Evolutionary conservation across 257 asterid species (phyloP).

Genomic region (Avicennia marina): DNA sequence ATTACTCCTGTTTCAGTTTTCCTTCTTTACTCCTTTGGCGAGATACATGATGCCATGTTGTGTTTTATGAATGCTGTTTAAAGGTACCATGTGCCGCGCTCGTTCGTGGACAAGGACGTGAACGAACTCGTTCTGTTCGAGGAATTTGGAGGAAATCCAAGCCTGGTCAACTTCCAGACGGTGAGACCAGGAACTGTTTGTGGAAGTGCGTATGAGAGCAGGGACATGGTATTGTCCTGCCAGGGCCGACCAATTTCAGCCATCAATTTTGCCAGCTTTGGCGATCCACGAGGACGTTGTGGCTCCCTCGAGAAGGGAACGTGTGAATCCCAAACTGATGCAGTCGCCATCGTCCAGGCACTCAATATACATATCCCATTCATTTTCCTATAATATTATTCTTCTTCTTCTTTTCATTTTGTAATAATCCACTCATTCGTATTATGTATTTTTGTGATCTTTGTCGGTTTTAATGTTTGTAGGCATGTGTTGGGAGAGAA

Average conservation of each 20-base stretch:
- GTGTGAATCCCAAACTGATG: slow-evolving; percentile 28
- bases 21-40: too few relatives aligned
- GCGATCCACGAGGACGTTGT: slow-evolving; percentile 40
- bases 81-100: slow-evolving; percentile 66
- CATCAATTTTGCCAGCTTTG: slow-evolving; percentile 47
- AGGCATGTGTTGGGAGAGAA: slow-evolving; percentile 48
- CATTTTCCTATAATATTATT: too few relatives aligned
- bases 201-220: slow-evolving; percentile 40
- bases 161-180: slow-evolving; percentile 36
- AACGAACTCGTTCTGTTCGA: slow-evolving; percentile 50
- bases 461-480: neutral
- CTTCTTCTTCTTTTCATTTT: too few relatives aligned
- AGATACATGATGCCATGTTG: too few relatives aligned
- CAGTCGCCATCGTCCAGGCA: slow-evolving; percentile 19
- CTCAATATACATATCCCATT: too few relatives aligned
- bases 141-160: slow-evolving; percentile 63
- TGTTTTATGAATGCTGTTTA: too few relatives aligned
- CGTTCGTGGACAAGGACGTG: slow-evolving; percentile 28
- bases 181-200: slow-evolving; percentile 29
- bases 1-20: neutral
- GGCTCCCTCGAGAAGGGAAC: slow-evolving; percentile 39
- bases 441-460: too few relatives aligned
- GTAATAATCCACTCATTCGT: too few relatives aligned
- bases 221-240: slow-evolving; percentile 38
- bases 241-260: slow-evolving; percentile 32